A percentile compares a stretch with the other conserved stretches of the same genome.
Evolutionary conservation across 2,329 filamentous ascomycete species (phyloP).

Genomic region (Sphaerulina musiva): DNA sequence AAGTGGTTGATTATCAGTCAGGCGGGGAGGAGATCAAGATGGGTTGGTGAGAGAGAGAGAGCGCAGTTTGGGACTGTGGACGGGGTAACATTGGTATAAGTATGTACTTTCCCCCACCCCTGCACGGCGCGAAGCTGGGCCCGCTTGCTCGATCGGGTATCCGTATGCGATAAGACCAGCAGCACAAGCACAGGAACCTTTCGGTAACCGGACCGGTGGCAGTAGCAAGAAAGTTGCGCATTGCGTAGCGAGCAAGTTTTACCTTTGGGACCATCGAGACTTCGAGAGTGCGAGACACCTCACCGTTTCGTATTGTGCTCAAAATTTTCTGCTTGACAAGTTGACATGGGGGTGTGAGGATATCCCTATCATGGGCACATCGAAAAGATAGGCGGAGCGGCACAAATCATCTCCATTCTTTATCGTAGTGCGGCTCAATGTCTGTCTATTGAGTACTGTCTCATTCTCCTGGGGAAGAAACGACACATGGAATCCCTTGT

Average conservation of each 20-base stretch:
- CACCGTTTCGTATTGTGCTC: too few relatives aligned
- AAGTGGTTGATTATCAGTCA: not conserved
- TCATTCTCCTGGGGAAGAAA: not conserved
- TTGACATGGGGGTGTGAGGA: too few relatives aligned
- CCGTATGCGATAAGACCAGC: not conserved
- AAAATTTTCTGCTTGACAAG: too few relatives aligned
- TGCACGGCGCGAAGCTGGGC: not conserved
- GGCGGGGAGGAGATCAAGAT: not conserved
- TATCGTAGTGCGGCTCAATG: too few relatives aligned
- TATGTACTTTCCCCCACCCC: not conserved
- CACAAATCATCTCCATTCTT: too few relatives aligned
- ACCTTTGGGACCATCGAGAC: not conserved
- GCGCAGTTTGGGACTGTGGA: not conserved
- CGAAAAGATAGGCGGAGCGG: too few relatives aligned
- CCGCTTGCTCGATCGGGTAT: not conserved
- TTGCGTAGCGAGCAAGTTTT: not conserved
- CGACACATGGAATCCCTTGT: slow-evolving; percentile 5
- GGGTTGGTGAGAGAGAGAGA: not conserved
- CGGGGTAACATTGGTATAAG: not conserved
- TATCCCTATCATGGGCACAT: too few relatives aligned
- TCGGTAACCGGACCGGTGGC: not conserved
- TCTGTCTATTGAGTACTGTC: too few relatives aligned
- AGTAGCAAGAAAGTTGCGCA: not conserved
- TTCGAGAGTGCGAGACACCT: too few relatives aligned
- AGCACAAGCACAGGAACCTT: not conserved